A percentile compares a stretch with the other conserved stretches of the same genome.
Conservation (phyloP, 129 eudicot genomes). For the Cynara cardunculus region DNA sequence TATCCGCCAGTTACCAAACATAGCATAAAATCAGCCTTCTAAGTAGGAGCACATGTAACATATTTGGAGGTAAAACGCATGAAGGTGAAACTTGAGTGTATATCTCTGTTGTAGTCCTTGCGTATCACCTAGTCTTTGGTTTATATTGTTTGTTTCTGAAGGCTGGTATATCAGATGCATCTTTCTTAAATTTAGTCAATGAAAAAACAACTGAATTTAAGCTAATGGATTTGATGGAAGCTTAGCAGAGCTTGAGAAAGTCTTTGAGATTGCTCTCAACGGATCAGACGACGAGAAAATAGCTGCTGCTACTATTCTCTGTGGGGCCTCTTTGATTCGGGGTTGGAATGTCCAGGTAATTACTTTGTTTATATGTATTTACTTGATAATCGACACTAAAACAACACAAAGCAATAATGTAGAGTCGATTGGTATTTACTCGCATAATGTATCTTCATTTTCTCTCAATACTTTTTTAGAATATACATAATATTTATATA, state of each 20-base stretch:
- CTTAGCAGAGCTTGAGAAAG: conserved; percentile 93
- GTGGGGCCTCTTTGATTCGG: conserved; percentile 78
- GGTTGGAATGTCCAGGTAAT: conserved; percentile 98
- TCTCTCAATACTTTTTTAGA: too few species aligned
- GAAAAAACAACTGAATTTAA: conserved; percentile 77
- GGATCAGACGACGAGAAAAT: conserved; percentile 93
- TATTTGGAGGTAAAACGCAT: too few species aligned
- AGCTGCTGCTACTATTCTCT: conserved; percentile 83
- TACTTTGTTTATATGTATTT: background rate
- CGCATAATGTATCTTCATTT: background rate
- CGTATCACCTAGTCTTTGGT: conserved; percentile 29
- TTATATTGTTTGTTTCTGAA: conserved; percentile 19
- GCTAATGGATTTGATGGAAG: conserved; percentile 95
- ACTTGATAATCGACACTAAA: background rate
- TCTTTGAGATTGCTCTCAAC: conserved; percentile 76
- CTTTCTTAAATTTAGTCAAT: conserved; percentile 36
- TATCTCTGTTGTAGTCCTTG: background rate
- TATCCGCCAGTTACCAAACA: too few species aligned
- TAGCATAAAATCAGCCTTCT: background rate
- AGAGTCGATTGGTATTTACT: background rate
- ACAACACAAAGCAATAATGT: background rate
- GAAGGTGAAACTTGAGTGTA: background rate
- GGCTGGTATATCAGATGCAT: conserved; percentile 41
- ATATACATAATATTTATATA: too few species aligned
- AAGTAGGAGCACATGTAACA: background rate